These are phyloP conservation scores for Cerrena zonata DNA, from an alignment of 1,284 basidiomycete species.

Conservation along the genomic window DNA sequence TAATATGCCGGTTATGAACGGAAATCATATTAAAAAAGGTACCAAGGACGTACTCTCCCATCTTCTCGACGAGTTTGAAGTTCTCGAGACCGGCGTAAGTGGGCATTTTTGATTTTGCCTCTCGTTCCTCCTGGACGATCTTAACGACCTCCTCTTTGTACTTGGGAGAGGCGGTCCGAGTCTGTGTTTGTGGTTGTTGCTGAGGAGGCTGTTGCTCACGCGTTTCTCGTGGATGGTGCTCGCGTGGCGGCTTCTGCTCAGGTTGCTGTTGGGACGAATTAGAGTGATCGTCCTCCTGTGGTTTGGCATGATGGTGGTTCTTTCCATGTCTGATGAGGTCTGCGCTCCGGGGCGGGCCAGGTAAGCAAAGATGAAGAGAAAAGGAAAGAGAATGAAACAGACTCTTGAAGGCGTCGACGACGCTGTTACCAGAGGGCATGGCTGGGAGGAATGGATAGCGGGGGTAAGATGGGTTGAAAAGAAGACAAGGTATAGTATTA, in stretches of 20 bases:
- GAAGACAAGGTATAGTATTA: background rate
- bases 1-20: too few species aligned
- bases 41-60: constrained; percentile 77
- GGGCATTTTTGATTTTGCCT: constrained; percentile 75
- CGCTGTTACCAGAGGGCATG: constrained; percentile 30
- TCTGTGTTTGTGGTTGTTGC: constrained; percentile 27
- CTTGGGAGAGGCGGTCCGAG: constrained; percentile 28
- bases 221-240: constrained; percentile 23
- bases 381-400: constrained; percentile 9
- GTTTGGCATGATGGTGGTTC: constrained; percentile 46
- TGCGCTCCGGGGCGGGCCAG: constrained; percentile 25
- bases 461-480: background rate
- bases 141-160: constrained; percentile 61
- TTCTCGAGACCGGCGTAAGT: constrained; percentile 79
- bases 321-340: constrained; percentile 86
- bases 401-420: constrained; percentile 34
- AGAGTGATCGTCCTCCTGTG: constrained; percentile 31
- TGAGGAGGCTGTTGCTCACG: constrained; percentile 15
- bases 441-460: constrained; percentile 11
- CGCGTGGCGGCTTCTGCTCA: constrained; percentile 17
- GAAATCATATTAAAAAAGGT: too few species aligned
- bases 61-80: constrained; percentile 80
- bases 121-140: constrained; percentile 75
- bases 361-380: constrained; percentile 8
- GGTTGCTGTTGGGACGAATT: constrained; percentile 24